Base-by-base conservation (phyloP, 2,329 filamentous ascomycete species). In the Penicillium concentricum region DNA sequence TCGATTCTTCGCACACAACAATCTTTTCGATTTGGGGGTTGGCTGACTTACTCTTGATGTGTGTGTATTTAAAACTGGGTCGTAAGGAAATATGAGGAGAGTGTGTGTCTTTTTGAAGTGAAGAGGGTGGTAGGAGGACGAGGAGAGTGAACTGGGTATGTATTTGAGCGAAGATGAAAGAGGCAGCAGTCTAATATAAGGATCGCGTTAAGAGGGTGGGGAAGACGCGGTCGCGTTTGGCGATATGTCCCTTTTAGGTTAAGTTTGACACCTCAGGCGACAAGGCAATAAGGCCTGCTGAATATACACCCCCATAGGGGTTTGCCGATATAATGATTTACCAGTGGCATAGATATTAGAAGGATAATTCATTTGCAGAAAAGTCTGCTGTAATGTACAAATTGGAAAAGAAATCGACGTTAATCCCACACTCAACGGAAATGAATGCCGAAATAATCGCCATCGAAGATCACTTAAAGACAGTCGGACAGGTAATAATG, bases 141-240 rank as follows among this genome's bases (percentile, higher is more conserved):
- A 52, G 44, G 26, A 28, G 39, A 37, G 41, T 52, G 48, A 46
- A 45, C 16, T 56, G 42, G 51, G 56, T 37, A 51, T 51, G 51
- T 54, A 53, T 59, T 53, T 52, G 43, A 43, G 56, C 52, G 55
- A 61, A 59, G 58, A 55, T 51, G 54, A 51, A 61, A 63, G 54
- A 56, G 54, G 53, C 59, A 52, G 60, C 59, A 58, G 60, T 57
- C 56, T 59, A 62, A 60, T 66, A 59, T 58, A 63, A 60, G 60
- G 59, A 62, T 67, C 67, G 67, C 66, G 68, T 65, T 65, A 30
- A 30, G 59, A 54, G 60, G 60, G 59, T 62, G 69, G 68, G 67
- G 67, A 66, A 67, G 68, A 69, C 67, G 61, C 69, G 67, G 62
- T 61, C 66, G 62, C 59, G 61, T 65, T 60, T 67, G 64, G 67